These are phyloP conservation scores for Beauveria rudraprayagi DNA, from an alignment of 2,329 filamentous ascomycete genomes.

Conservation along the genomic window DNA sequence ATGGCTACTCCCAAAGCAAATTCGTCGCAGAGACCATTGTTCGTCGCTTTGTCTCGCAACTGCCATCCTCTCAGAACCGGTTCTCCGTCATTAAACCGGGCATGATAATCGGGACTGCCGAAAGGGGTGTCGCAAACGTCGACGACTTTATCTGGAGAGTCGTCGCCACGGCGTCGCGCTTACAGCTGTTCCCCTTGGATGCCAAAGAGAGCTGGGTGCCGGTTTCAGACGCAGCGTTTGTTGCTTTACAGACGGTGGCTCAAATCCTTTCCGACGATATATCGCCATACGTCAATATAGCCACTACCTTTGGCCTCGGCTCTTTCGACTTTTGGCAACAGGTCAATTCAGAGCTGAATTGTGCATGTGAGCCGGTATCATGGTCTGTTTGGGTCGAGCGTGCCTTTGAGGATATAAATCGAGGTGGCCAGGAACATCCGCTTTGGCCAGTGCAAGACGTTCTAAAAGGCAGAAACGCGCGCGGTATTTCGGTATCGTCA, in stretches of 20 bases:
- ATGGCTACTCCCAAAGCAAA: conserved; percentile 19
- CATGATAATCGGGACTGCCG: conserved; percentile 16
- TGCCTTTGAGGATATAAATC: conserved; percentile 5
- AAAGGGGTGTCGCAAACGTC: conserved; percentile 16
- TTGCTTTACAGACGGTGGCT: conserved; percentile 13
- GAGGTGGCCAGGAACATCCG: conserved; percentile 15
- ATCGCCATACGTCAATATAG: conserved; percentile 6
- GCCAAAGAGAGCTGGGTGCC: not conserved
- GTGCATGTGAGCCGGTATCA: conserved; percentile 8
- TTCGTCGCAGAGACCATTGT: conserved; percentile 17
- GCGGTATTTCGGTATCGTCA: not conserved
- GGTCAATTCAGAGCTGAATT: conserved; percentile 12
- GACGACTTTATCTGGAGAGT: conserved; percentile 18
- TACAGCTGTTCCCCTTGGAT: conserved; percentile 15
- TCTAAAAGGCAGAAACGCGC: not conserved
- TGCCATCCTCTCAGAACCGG: conserved; percentile 1
- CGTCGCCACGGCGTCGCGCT: conserved; percentile 9
- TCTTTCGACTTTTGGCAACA: conserved; percentile 16
- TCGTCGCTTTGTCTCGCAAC: not conserved
- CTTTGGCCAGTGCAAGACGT: conserved; percentile 19
- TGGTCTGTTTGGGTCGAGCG: conserved; percentile 15
- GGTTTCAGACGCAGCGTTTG: conserved; percentile 12
- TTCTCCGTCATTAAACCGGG: conserved; percentile 18
- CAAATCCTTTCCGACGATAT: conserved; percentile 3
- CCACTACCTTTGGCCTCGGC: conserved; percentile 12